These are phyloP conservation scores for Trichoderma semiorbis DNA, from an alignment of 2,329 filamentous ascomycete species.

Conservation along the genomic window DNA sequence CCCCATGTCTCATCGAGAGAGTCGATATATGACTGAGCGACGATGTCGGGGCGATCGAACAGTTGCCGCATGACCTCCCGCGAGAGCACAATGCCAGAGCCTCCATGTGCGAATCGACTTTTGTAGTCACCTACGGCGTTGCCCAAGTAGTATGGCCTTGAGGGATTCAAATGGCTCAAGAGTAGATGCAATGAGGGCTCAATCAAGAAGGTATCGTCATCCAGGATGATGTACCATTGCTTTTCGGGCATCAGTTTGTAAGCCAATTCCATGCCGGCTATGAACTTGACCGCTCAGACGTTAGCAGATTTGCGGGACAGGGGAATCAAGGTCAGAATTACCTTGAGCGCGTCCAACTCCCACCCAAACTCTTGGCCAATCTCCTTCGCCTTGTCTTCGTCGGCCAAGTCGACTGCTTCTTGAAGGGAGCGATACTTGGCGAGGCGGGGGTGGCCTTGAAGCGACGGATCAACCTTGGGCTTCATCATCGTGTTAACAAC, in stretches of 20 bases:
- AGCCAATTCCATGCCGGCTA: constrained; percentile 51
- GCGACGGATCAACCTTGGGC: constrained; percentile 27
- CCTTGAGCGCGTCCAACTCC: constrained; percentile 51
- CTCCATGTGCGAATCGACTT: constrained; percentile 54
- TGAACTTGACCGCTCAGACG: constrained; percentile 40
- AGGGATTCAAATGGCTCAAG: constrained; percentile 47
- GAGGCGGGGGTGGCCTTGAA: constrained; percentile 33
- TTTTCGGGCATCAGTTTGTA: constrained; percentile 50
- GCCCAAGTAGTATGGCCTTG: constrained; percentile 49
- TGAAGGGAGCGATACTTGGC: constrained; percentile 41
- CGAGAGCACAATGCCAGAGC: constrained; percentile 53
- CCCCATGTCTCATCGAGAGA: constrained; percentile 52
- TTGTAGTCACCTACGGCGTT: constrained; percentile 57
- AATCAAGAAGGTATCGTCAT: constrained; percentile 56
- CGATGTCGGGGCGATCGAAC: constrained; percentile 41
- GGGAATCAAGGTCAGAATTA: constrained; percentile 21
- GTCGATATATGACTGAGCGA: constrained; percentile 43
- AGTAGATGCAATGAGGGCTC: constrained; percentile 46
- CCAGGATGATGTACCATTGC: constrained; percentile 57
- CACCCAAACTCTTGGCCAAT: constrained; percentile 42
- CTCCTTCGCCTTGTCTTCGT: constrained; percentile 36
- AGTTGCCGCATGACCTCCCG: constrained; percentile 47
- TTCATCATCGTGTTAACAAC: constrained; percentile 38
- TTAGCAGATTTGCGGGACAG: background rate
- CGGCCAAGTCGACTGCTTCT: constrained; percentile 36